phyloP scores from a whole-genome alignment of 768 basidiomycete genomes.

The Amanita rubescens region DNA sequence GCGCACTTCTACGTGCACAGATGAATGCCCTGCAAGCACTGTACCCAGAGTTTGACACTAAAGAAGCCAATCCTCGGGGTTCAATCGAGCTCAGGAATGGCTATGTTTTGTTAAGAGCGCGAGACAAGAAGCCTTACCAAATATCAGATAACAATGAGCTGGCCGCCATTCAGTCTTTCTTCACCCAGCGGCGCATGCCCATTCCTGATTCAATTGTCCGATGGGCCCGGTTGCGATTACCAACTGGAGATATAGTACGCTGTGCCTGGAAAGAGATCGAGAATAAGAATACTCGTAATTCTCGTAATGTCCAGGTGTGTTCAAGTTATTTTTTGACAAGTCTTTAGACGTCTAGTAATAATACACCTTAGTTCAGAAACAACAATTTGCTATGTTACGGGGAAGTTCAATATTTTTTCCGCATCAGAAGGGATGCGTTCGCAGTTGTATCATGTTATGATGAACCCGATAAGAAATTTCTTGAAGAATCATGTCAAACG shows the following conservation, averaged over 20 bases:
- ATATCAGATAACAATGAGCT: background rate
- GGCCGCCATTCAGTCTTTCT: background rate
- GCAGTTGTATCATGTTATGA: too few relatives aligned
- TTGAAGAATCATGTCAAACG: too few relatives aligned
- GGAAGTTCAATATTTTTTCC: constrained; percentile 3
- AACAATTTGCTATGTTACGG: background rate
- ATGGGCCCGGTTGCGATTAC: constrained; percentile 15
- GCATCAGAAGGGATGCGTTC: too few relatives aligned
- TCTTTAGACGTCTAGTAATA: background rate
- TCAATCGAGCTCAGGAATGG: constrained; percentile 11
- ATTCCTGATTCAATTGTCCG: background rate
- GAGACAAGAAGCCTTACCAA: background rate
- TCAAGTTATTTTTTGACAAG: background rate
- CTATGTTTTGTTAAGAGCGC: constrained; percentile 8
- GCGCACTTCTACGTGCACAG: constrained; percentile 15
- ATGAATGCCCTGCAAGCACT: constrained; percentile 12
- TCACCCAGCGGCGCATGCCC: background rate
- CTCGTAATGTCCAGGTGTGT: constrained; percentile 9
- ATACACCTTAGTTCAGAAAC: background rate
- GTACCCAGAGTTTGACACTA: constrained; percentile 10
- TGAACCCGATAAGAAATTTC: too few relatives aligned
- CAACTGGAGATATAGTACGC: constrained; percentile 16
- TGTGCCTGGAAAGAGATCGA: constrained; percentile 13
- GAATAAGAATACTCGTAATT: constrained; percentile 1
- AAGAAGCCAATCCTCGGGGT: background rate